Evolutionary conservation across 1,284 basidiomycete genomes (phyloP), one percentile per base, ranked within the genome.

Genomic region (Cutaneotrichosporon sp.): DNA sequence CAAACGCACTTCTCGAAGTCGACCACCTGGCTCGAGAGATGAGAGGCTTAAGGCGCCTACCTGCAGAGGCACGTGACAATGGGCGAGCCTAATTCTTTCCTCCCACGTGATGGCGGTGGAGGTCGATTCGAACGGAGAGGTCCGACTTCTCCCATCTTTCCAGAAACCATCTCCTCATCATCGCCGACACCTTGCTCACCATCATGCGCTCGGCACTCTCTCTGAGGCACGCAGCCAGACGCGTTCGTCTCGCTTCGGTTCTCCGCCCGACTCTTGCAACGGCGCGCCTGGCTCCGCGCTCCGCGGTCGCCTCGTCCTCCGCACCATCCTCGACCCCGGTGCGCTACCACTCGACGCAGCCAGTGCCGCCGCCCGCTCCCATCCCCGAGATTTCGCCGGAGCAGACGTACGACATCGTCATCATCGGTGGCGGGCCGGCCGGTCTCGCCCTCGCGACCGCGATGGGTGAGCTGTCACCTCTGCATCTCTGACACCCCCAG

Each of bases 381-480:
- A 62, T 64, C 2, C 65, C 65, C 2, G 22, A 49, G 4, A 74
- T 79, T 42, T 34, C 64, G 0, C 18, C 60, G 9, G 67, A 70
- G 29, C 62, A 78, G 52, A 78, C 72, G 1, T 87, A 85, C 66
- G 94, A 97, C 76, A 83, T 97, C 57, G 91, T 97, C 34, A 91
- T 98, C 68, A 92, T 97, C 38, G 95, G 95, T 16, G 95, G 93
- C 50, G 95, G 95, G 1, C 93, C 93, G 22, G 92, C 87, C 1
- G 95, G 95, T 16, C 84, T 99, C 27, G 91, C 94, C 5, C 82
- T 99, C 29, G 93, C 93, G 1, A 88, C 87, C 73, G 91, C 92
- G 25, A 83, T 99, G 22, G 85, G 94, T 93, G 71, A 68, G 84
- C 78, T 36, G 10, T 16, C 24, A 25, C 8, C 18, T 1, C 16